Conservation (phyloP, 805 yeast species). For the Saccharomycopsis synnaedendra region DNA sequence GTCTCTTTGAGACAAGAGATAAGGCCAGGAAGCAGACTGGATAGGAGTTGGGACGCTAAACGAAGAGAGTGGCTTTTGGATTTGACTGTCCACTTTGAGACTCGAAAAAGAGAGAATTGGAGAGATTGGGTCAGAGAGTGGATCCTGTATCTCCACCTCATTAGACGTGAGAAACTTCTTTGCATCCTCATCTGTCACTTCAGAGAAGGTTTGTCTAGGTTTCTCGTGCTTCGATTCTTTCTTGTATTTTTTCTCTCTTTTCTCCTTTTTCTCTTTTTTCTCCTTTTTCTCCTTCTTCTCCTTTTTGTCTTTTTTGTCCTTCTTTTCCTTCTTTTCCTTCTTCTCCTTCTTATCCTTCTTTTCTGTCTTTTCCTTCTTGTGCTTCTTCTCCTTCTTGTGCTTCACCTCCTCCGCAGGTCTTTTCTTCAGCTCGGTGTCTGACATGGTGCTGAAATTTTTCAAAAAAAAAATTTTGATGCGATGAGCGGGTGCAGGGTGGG, state of each 20-base stretch:
- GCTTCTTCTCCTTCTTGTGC: background rate
- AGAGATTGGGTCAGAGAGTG: slow-evolving; percentile 33
- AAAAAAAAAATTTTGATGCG: background rate
- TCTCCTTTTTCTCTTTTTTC: slow-evolving; percentile 21
- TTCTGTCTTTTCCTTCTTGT: slow-evolving; percentile 29
- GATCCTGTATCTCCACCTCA: slow-evolving; percentile 74
- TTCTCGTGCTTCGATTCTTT: slow-evolving; percentile 26
- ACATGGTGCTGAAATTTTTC: background rate
- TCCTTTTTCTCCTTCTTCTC: slow-evolving; percentile 18
- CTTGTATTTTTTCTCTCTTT: slow-evolving; percentile 24
- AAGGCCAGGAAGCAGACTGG: slow-evolving; percentile 94
- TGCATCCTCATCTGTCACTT: slow-evolving; percentile 38
- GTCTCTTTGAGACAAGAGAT: slow-evolving; percentile 62
- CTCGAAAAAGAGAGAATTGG: slow-evolving; percentile 65
- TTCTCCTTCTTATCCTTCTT: slow-evolving; percentile 21
- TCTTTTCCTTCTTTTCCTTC: slow-evolving; percentile 24
- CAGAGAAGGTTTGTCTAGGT: slow-evolving; percentile 15
- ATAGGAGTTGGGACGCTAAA: slow-evolving; percentile 93
- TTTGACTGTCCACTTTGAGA: slow-evolving; percentile 41
- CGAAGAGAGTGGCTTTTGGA: slow-evolving; percentile 49
- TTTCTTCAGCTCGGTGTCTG: slow-evolving; percentile 20
- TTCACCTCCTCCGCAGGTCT: slow-evolving; percentile 23
- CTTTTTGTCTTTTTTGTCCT: slow-evolving; percentile 23
- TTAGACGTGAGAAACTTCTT: slow-evolving; percentile 54
- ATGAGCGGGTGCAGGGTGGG: background rate